A percentile compares a stretch with the other conserved stretches of the same genome.
Conservation (phyloP, 2,329 filamentous ascomycete genomes). For the Sporothrix schenckii region DNA sequence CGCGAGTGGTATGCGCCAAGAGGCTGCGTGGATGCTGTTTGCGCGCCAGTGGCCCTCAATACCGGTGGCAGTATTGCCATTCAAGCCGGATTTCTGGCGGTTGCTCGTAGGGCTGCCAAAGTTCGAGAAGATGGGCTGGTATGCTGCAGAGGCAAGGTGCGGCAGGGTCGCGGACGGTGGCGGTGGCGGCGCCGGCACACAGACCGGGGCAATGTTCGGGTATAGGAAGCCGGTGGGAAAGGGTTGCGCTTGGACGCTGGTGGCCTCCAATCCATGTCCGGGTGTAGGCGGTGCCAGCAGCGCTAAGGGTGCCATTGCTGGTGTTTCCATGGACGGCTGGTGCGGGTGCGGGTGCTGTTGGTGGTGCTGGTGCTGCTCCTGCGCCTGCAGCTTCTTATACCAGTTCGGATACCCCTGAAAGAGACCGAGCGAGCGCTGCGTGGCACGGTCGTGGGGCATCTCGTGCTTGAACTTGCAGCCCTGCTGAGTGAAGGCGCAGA, state of each 20-base stretch:
- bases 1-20: not conserved
- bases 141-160: not conserved
- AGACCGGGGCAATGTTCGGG: not conserved
- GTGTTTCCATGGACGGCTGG: not conserved
- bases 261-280: not conserved
- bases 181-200: not conserved
- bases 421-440: conserved; percentile 71
- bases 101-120: not conserved
- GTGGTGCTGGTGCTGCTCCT: conserved; percentile 41
- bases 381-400: conserved; percentile 58
- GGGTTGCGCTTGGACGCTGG: too few species aligned
- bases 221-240: not conserved
- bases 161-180: not conserved
- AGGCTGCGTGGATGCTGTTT: not conserved
- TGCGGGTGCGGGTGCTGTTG: conserved; percentile 10
- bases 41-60: not conserved
- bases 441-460: conserved; percentile 72
- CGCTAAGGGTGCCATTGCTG: not conserved
- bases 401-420: conserved; percentile 64
- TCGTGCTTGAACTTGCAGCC: conserved; percentile 90
- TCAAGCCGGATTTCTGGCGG: too few species aligned
- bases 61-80: not conserved
- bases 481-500: conserved; percentile 82
- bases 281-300: not conserved
- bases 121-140: not conserved